These are phyloP conservation scores for Anethum foeniculum DNA, from an alignment of 140 eudicot genomes.

Conservation along the genomic window DNA sequence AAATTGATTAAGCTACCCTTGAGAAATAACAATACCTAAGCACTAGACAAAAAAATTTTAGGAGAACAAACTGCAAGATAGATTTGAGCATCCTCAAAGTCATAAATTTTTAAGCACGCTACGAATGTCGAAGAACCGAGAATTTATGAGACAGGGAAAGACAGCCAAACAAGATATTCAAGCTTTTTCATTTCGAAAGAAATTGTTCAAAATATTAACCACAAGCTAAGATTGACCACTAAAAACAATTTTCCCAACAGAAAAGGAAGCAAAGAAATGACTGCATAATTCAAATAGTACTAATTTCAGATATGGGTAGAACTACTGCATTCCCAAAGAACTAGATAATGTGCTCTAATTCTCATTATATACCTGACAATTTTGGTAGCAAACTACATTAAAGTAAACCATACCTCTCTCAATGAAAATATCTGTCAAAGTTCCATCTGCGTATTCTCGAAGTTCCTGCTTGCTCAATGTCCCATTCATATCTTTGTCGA, in stretches of 20 bases:
- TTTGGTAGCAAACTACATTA: background rate
- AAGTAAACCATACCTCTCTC: constrained; percentile 65
- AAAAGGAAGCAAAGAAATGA: background rate
- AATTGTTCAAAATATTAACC: background rate
- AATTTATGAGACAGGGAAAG: background rate
- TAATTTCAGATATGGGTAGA: background rate
- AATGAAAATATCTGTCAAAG: constrained; percentile 88
- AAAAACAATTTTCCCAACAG: background rate
- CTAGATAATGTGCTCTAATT: background rate
- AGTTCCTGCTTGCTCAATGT: constrained; percentile 92
- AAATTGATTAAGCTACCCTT: background rate
- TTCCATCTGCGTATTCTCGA: constrained; percentile 97
- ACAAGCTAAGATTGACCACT: background rate
- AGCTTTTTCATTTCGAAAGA: background rate
- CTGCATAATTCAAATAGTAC: background rate
- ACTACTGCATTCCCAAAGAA: background rate
- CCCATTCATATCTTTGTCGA: constrained; percentile 87
- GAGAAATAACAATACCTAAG: background rate
- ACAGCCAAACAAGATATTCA: background rate
- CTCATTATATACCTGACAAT: background rate
- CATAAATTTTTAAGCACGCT: background rate
- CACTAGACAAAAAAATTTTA: background rate
- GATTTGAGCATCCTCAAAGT: background rate
- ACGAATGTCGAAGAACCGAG: background rate
- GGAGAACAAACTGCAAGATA: background rate